A percentile compares a stretch with the other conserved stretches of the same genome.
Conservation (phyloP, 495 filamentous ascomycete species). For the Penicillium ucsense region DNA sequence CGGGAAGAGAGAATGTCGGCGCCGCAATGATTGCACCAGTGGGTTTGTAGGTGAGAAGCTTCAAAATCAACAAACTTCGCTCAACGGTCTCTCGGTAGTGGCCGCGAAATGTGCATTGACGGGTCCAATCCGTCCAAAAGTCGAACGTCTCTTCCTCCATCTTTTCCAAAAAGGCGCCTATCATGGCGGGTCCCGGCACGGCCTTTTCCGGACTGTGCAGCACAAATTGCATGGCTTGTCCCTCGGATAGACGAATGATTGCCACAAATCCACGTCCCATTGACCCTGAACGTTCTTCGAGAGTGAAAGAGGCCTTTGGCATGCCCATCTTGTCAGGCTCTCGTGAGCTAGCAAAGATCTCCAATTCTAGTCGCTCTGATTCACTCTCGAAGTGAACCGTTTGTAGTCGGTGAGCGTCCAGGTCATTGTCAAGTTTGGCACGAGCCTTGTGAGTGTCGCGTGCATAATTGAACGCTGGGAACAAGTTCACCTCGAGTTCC, state of each 20-base stretch:
- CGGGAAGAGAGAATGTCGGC: constrained; percentile 58
- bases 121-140: constrained; percentile 64
- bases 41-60: constrained; percentile 59
- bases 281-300: constrained; percentile 40
- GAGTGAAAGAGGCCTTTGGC: constrained; percentile 40
- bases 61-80: constrained; percentile 59
- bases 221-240: constrained; percentile 57
- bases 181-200: constrained; percentile 38
- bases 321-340: constrained; percentile 37
- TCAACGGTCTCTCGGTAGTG: constrained; percentile 59
- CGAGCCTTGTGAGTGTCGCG: constrained; percentile 41
- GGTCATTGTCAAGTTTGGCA: constrained; percentile 19
- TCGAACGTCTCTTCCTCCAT: constrained; percentile 56
- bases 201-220: constrained; percentile 40
- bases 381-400: constrained; percentile 51
- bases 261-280: constrained; percentile 52
- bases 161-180: constrained; percentile 40
- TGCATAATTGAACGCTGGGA: constrained; percentile 63
- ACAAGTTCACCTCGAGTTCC: constrained; percentile 54
- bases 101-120: constrained; percentile 57
- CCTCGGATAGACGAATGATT: constrained; percentile 46
- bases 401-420: constrained; percentile 38
- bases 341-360: constrained; percentile 51
- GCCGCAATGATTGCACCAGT: constrained; percentile 47
- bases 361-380: constrained; percentile 48